Evolutionary conservation across 495 filamentous ascomycete genomes (phyloP), one percentile per base, ranked within the genome.

Genomic region (Neurospora sublineolata): DNA sequence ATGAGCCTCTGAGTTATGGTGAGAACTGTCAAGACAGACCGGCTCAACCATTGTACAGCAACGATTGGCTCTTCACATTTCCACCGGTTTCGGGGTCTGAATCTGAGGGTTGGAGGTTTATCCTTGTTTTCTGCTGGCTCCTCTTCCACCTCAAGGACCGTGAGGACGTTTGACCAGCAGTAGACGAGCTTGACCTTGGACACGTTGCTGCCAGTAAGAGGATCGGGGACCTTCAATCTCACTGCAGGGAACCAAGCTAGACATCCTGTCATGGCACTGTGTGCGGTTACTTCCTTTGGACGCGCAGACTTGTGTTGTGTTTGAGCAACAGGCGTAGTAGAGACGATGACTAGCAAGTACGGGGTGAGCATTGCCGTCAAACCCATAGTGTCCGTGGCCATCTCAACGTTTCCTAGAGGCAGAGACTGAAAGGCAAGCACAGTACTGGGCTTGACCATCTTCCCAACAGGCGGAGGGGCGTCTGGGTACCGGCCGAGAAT

Each of bases 191-290:
- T 98, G 60, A 91, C 89, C 76, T 88, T 89, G 18, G 92, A 93
- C 40, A 87, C 80, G 36, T 84, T 79, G 71, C 82, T 84, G 4
- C 83, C 85, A 23, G 86, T 85, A 27, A 79, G 77, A 0, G 87
- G 82, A 68, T 91, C 89, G 46, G 88, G 86, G 33, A 89, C 87
- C 80, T 97, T 99, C 44, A 98, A 82, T 75, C 92, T 95, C 69
- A 97, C 95, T 4, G 93, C 92, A 5, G 95, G 95, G 79, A 98
- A 99, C 95, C 95, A 99, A 20, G 95, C 93, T 70, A 99, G 80
- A 73, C 94, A 96, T 18, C 94, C 95, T 41, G 91, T 97, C 85
- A 99, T 89, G 33, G 94, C 89, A 75, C 92, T 91, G 78, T 98
- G 94, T 37, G 93, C 88, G 4, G 91, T 89, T 23, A 97, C 87